These are phyloP conservation scores for Oxytropis ochrocephala DNA, from an alignment of 306 rosid genomes.

Conservation along the genomic window DNA sequence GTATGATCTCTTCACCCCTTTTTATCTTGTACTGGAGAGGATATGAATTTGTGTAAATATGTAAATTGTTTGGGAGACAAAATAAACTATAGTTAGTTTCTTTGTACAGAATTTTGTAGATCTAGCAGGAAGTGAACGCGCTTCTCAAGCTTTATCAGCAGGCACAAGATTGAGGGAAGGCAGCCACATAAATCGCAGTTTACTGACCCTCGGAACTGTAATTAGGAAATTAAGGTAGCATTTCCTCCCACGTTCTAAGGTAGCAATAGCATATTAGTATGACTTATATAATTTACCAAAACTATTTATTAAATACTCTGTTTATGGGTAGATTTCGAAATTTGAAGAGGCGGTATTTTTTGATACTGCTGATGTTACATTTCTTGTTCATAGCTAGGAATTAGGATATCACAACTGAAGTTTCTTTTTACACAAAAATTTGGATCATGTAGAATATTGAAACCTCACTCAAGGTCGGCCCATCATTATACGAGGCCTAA, in stretches of 20 bases:
- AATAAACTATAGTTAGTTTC: neutral
- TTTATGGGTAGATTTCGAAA: neutral
- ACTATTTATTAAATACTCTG: neutral
- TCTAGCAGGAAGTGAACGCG: slow-evolving; percentile 92
- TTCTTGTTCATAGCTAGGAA: neutral
- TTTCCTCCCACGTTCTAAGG: neutral
- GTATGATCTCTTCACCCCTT: slow-evolving; percentile 35
- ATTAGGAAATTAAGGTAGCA: slow-evolving; percentile 81
- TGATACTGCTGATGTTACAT: slow-evolving; percentile 1
- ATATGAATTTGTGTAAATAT: neutral
- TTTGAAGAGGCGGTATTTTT: neutral
- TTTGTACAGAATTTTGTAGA: slow-evolving; percentile 78
- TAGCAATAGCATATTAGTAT: neutral
- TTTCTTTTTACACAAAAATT: neutral
- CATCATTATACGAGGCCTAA: too few relatives aligned
- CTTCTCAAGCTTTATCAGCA: slow-evolving; percentile 72
- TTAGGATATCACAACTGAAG: neutral
- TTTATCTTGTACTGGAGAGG: neutral
- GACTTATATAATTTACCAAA: neutral
- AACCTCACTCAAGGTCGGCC: neutral
- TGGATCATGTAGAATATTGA: neutral
- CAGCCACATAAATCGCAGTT: slow-evolving; percentile 88
- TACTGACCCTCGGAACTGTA: slow-evolving; percentile 81
- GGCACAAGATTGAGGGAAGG: slow-evolving; percentile 92
- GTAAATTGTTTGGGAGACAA: neutral